Evolutionary conservation across 441 rosid species (phyloP), one percentile per base, ranked within the genome.

Genomic region (Adansonia grandidieri): DNA sequence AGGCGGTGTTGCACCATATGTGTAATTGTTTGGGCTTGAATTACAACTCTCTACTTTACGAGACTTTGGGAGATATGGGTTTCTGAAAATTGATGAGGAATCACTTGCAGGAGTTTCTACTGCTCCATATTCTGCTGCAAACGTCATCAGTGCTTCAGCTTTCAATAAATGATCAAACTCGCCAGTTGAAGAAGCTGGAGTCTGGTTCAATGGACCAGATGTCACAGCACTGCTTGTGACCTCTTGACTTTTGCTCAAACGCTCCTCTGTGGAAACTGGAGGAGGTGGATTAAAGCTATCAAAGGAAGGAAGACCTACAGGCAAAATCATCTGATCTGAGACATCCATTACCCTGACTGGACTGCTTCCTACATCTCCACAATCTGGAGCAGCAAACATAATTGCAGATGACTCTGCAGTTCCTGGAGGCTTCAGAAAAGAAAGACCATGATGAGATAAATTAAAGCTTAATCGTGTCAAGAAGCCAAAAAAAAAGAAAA

Each of bases 81-180:
- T 93, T 86, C 85, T 92, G 86, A 93, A 90, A 86, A 90, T 83
- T 44, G 94, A 86, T 6, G 90, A 88, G 60, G 92, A 89, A 81
- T 92, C 98, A 79, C 92, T 89, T 68, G 86, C 56, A 65, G 91
- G 88, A 79, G 96, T 84, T 88, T 95, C 98, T 75, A 97, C 98
- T 22, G 99, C 99, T 74, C 98, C 99, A 90, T 93, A 97, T 85
- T 97, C 99, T 11, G 92, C 91, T 81, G 99, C 98, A 88, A 93
- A 95, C 17, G 98, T 91, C 98, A 97, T 88, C 85, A 91, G 81
- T 73, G 99, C 99, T 89, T 97, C 99, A 47, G 96, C 98, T 89
- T 92, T 97, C 77, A 95, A 83, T 86, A 97, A 87, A 85, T 95
- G 92, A 88, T 95, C 98, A 75, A 97, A 95, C 90, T 97, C 98